These are phyloP conservation scores for Tubosaeta sp. DNA, from an alignment of 768 basidiomycete genomes.

Conservation along the genomic window DNA sequence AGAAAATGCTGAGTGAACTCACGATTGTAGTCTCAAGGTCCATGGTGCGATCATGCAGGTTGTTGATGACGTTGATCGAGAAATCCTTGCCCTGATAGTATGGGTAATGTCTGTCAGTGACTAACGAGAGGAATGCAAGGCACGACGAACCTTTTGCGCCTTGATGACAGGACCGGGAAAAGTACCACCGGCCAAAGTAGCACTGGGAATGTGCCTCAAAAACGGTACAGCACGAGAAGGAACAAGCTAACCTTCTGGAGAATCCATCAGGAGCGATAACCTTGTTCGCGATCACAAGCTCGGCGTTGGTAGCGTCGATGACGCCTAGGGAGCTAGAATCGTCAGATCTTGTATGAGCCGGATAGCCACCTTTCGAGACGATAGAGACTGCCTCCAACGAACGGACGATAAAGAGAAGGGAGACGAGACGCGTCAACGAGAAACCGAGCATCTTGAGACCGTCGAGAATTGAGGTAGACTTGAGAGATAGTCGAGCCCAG, in stretches of 20 bases:
- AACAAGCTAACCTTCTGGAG: conserved; percentile 31
- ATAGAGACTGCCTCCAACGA: conserved; percentile 17
- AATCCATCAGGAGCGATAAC: conserved; percentile 51
- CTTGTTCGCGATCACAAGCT: conserved; percentile 40
- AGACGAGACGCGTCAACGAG: conserved; percentile 8
- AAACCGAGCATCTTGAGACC: conserved; percentile 20
- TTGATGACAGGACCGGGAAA: conserved; percentile 48
- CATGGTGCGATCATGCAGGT: conserved; percentile 31
- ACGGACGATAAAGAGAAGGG: conserved; percentile 12
- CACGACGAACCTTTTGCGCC: conserved; percentile 37
- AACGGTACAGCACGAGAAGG: not conserved
- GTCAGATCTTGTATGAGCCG: not conserved
- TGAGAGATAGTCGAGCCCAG: conserved; percentile 15
- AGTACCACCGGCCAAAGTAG: conserved; percentile 42
- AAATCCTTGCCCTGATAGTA: conserved; percentile 31
- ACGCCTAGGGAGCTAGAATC: conserved; percentile 4
- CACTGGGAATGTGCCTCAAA: conserved; percentile 19
- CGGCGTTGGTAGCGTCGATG: conserved; percentile 24
- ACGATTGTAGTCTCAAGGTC: conserved; percentile 34
- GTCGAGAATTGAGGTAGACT: conserved; percentile 6
- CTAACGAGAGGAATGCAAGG: not conserved
- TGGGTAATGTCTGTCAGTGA: not conserved
- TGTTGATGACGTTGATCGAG: conserved; percentile 35
- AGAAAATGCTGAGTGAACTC: conserved; percentile 8
- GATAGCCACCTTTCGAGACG: conserved; percentile 6